Evolutionary conservation across 2,329 filamentous ascomycete genomes (phyloP).

Genomic region (Exophiala mesophila): DNA sequence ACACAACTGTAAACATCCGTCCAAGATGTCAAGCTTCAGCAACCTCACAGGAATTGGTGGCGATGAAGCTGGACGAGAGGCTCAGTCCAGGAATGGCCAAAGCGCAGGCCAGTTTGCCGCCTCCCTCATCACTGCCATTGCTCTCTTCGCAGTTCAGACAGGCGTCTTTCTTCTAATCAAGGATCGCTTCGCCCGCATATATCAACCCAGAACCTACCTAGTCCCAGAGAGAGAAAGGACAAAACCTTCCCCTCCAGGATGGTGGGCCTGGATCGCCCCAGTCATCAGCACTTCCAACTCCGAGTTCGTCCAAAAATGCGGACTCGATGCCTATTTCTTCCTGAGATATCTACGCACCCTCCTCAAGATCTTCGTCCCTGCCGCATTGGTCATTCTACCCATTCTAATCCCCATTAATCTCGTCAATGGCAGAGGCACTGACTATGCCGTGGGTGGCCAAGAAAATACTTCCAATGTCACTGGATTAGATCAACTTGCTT

Average conservation of each 20-base stretch:
- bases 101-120: slow-evolving; percentile 53
- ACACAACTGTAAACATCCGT: background rate
- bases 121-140: slow-evolving; percentile 57
- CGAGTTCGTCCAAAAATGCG: slow-evolving; percentile 90
- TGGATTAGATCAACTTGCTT: slow-evolving; percentile 77
- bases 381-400: slow-evolving; percentile 72
- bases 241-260: slow-evolving; percentile 60
- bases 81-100: slow-evolving; percentile 20
- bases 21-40: slow-evolving; percentile 19
- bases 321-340: slow-evolving; percentile 96
- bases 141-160: slow-evolving; percentile 60
- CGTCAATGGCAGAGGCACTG: slow-evolving; percentile 61
- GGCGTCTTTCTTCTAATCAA: slow-evolving; percentile 70
- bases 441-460: slow-evolving; percentile 38
- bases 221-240: slow-evolving; percentile 81
- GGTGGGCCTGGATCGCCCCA: slow-evolving; percentile 50
- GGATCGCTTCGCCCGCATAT: slow-evolving; percentile 75
- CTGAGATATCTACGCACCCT: slow-evolving; percentile 82
- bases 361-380: slow-evolving; percentile 84
- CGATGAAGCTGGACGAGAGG: slow-evolving; percentile 8
- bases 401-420: slow-evolving; percentile 83
- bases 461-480: slow-evolving; percentile 46
- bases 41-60: slow-evolving; percentile 14
- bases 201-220: slow-evolving; percentile 79
- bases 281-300: slow-evolving; percentile 67